Conservation (phyloP, 148 eudicot genomes). For the Talinum fruticosum region DNA sequence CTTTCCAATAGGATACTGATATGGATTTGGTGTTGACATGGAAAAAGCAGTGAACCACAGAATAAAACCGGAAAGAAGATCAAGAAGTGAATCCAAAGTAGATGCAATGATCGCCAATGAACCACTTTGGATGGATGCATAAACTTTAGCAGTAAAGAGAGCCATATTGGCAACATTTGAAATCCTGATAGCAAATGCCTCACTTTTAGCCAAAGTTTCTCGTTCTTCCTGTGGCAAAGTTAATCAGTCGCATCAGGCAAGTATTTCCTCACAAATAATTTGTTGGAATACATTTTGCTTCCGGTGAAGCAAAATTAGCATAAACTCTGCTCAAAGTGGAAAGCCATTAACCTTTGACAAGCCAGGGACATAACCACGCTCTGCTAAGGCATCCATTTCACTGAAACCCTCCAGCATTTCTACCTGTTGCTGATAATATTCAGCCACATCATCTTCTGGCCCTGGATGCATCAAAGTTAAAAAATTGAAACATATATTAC, state of each 20-base stretch:
- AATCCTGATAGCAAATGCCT: slow-evolving; percentile 70
- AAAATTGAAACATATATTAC: background rate
- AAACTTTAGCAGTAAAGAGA: slow-evolving; percentile 74
- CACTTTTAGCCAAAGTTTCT: slow-evolving; percentile 64
- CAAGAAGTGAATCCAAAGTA: slow-evolving; percentile 83
- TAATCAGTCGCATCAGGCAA: slow-evolving; percentile 6
- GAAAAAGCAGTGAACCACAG: slow-evolving; percentile 89
- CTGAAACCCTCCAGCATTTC: slow-evolving; percentile 78
- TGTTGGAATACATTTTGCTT: background rate
- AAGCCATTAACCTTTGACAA: slow-evolving; percentile 50
- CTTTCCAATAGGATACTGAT: slow-evolving; percentile 89
- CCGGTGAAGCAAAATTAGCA: slow-evolving; percentile 9
- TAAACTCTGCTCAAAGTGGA: background rate
- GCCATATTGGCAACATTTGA: slow-evolving; percentile 81
- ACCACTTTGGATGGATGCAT: slow-evolving; percentile 71
- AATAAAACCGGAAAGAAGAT: slow-evolving; percentile 77
- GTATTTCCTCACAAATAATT: background rate
- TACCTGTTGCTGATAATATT: slow-evolving; percentile 82
- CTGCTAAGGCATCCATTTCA: slow-evolving; percentile 84
- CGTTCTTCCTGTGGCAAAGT: slow-evolving; percentile 60
- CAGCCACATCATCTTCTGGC: slow-evolving; percentile 79
- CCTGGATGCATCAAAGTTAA: slow-evolving; percentile 31
- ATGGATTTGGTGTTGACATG: slow-evolving; percentile 77
- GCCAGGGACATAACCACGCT: slow-evolving; percentile 79
- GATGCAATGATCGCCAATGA: slow-evolving; percentile 87